phyloP scores from a whole-genome alignment of 2,329 filamentous ascomycete genomes.

The Cladosporium oxysporum region DNA sequence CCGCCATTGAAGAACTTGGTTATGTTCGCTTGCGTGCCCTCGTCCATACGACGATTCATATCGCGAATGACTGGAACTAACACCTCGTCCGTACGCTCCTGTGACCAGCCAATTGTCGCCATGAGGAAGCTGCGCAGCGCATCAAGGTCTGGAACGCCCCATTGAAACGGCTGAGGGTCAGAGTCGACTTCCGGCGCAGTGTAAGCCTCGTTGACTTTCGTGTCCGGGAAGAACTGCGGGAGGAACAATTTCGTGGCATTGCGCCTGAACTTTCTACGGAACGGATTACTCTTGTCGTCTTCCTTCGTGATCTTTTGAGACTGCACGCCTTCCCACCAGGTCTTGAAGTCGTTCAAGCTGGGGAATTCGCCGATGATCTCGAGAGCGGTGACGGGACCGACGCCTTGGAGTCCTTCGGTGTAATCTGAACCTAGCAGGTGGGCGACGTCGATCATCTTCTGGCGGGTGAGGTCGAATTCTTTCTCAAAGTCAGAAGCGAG shows the following conservation, averaged over 20 bases:
- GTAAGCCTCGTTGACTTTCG: constrained; percentile 80
- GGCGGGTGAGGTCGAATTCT: constrained; percentile 83
- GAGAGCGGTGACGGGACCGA: constrained; percentile 90
- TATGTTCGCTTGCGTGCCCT: constrained; percentile 95
- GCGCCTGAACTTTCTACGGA: constrained; percentile 84
- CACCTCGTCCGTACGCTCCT: constrained; percentile 91
- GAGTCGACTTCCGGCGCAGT: constrained; percentile 81
- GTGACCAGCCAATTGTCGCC: constrained; percentile 88
- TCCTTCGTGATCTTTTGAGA: constrained; percentile 61
- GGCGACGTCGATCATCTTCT: constrained; percentile 84
- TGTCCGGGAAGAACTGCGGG: constrained; percentile 74
- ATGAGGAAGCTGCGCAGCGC: constrained; percentile 82
- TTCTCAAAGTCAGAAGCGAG: constrained; percentile 79
- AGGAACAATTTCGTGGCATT: constrained; percentile 86
- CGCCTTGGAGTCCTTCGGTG: constrained; percentile 84
- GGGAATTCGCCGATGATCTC: constrained; percentile 93
- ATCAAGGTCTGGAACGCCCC: constrained; percentile 92
- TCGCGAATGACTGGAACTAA: constrained; percentile 92
- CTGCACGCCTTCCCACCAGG: constrained; percentile 86
- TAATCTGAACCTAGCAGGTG: constrained; percentile 94
- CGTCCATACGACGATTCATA: constrained; percentile 84
- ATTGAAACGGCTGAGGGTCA: constrained; percentile 78
- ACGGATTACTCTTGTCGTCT: constrained; percentile 58
- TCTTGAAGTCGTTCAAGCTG: constrained; percentile 71
- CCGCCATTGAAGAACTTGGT: constrained; percentile 84